Percentiles rank a stretch among this genome's conserved stretches.
Evolutionary conservation across 345 rosid genomes (phyloP).

Genomic region (Salix arbutifolia): DNA sequence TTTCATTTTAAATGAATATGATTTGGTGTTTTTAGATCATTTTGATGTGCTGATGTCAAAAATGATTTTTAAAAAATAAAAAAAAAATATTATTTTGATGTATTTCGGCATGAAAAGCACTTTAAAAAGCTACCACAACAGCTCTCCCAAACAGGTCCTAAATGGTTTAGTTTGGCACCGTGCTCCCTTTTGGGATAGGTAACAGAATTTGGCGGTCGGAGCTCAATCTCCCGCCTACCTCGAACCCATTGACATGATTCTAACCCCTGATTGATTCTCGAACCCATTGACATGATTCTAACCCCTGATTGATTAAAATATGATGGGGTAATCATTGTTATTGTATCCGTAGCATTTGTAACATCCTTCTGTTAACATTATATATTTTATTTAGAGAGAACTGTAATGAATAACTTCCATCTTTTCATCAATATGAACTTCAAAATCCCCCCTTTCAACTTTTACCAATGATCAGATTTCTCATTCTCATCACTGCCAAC

Average conservation of each 20-base stretch:
- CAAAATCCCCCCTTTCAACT: background rate
- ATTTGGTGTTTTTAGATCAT: too few relatives aligned
- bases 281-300: conserved; percentile 10
- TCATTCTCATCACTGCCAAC: background rate
- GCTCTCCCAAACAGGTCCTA: too few relatives aligned
- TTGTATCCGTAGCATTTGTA: conserved; percentile 3
- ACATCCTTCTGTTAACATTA: background rate
- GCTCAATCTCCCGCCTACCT: background rate
- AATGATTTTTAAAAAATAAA: too few relatives aligned
- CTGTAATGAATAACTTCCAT: background rate
- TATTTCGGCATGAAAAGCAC: too few relatives aligned
- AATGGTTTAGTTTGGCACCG: conserved; percentile 5
- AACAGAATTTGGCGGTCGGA: background rate
- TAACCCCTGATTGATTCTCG: background rate
- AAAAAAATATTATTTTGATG: too few relatives aligned
- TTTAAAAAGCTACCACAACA: too few relatives aligned
- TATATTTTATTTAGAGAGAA: background rate
- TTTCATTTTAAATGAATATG: too few relatives aligned
- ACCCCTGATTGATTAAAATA: background rate
- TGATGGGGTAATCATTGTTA: background rate
- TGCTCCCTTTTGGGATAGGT: background rate
- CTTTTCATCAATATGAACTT: background rate
- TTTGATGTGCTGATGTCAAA: too few relatives aligned
- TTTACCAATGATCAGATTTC: background rate
- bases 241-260: conserved; percentile 9